Percentiles rank a stretch among this genome's conserved stretches.
phyloP scores from a whole-genome alignment of 2,329 filamentous ascomycete species.

The Canariomyces notabilis region DNA sequence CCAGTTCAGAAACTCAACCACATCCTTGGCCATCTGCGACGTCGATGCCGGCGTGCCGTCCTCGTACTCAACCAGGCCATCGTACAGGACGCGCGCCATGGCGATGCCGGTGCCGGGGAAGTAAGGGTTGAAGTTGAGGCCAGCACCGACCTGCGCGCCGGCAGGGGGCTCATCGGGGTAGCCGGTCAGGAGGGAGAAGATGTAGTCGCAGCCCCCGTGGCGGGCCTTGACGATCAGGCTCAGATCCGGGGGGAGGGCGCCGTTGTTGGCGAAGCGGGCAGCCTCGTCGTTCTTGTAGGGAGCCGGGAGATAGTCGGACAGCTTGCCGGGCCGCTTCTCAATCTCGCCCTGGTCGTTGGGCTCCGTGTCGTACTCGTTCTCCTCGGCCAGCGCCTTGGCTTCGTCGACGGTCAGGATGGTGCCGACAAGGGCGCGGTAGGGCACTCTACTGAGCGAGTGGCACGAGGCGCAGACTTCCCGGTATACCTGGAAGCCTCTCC shows the following conservation, averaged over 20 bases:
- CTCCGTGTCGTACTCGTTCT: slow-evolving; percentile 97
- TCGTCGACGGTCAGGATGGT: slow-evolving; percentile 92
- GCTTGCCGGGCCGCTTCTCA: slow-evolving; percentile 96
- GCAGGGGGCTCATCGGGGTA: slow-evolving; percentile 96
- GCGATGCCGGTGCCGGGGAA: slow-evolving; percentile 98
- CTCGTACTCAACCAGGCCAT: slow-evolving; percentile 96
- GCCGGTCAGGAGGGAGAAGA: slow-evolving; percentile 93
- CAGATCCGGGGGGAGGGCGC: slow-evolving; percentile 95
- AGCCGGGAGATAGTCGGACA: slow-evolving; percentile 90
- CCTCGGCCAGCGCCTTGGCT: slow-evolving; percentile 94
- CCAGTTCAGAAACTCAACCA: slow-evolving; percentile 99
- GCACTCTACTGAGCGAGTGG: slow-evolving; percentile 92
- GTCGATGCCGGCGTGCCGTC: slow-evolving; percentile 90
- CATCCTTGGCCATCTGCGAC: slow-evolving; percentile 99
- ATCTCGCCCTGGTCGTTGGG: slow-evolving; percentile 98
- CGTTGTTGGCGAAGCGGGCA: slow-evolving; percentile 95
- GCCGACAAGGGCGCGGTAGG: slow-evolving; percentile 89
- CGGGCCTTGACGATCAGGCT: slow-evolving; percentile 96
- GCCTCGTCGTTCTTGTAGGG: slow-evolving; percentile 99
- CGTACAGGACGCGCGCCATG: slow-evolving; percentile 98
- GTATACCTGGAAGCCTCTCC: slow-evolving; percentile 99
- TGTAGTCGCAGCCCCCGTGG: slow-evolving; percentile 97
- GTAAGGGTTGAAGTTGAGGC: slow-evolving; percentile 99
- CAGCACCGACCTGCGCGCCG: slow-evolving; percentile 75
- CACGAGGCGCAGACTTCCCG: slow-evolving; percentile 96